Conservation (phyloP, 108 stramenopile genomes). For the Skeletonema potamos region DNA sequence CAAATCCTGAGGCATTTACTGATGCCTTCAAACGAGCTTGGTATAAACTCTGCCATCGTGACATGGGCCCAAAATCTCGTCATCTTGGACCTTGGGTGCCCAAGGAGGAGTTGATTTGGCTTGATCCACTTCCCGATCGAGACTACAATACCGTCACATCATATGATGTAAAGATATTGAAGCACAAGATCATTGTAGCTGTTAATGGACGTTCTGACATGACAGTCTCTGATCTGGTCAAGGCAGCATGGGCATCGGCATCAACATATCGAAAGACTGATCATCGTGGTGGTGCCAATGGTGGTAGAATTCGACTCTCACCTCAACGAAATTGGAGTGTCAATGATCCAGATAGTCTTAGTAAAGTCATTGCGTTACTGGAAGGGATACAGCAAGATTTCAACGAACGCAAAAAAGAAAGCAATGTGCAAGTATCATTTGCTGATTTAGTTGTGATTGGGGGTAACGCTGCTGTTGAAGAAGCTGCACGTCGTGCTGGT, state of each 20-base stretch:
- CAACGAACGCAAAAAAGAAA: background rate
- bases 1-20: constrained; percentile 52
- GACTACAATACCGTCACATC: constrained; percentile 22
- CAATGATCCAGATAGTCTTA: constrained; percentile 63
- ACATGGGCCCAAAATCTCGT: constrained; percentile 70
- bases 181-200: constrained; percentile 43
- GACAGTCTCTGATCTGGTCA: constrained; percentile 55
- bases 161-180: constrained; percentile 42
- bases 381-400: constrained; percentile 36
- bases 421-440: constrained; percentile 54
- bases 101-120: constrained; percentile 59
- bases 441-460: constrained; percentile 74
- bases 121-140: constrained; percentile 65
- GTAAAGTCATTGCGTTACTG: constrained; percentile 41
- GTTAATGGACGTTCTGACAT: constrained; percentile 31
- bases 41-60: constrained; percentile 77
- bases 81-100: constrained; percentile 67
- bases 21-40: constrained; percentile 73
- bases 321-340: constrained; percentile 70
- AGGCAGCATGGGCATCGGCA: constrained; percentile 75
- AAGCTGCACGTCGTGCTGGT: constrained; percentile 57
- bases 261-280: constrained; percentile 70
- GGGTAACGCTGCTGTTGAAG: constrained; percentile 70
- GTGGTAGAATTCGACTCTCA: constrained; percentile 60
- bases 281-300: constrained; percentile 80